Evolutionary conservation across 1,284 basidiomycete species (phyloP).

Genomic region (Mycocalia duriaeana): DNA sequence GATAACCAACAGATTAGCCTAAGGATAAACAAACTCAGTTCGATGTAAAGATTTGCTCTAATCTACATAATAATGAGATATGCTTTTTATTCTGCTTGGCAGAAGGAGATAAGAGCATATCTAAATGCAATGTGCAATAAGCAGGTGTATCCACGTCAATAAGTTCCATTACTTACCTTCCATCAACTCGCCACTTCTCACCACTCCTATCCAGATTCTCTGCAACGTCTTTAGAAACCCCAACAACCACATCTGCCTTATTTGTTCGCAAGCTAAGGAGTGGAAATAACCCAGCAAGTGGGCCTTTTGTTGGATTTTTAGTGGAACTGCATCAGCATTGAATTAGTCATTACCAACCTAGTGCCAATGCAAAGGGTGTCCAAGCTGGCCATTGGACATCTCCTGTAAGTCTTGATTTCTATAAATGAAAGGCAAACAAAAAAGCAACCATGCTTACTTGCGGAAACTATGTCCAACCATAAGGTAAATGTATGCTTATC

Average conservation of each 20-base stretch:
- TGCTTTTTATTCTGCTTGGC: conserved; percentile 14
- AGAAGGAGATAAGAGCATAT: conserved; percentile 45
- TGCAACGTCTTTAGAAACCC: conserved; percentile 60
- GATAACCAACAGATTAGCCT: no score
- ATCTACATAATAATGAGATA: no score
- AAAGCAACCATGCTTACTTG: no score
- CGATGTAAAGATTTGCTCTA: no score
- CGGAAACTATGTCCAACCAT: no score
- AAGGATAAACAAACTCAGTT: no score
- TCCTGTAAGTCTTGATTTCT: conserved; percentile 66
- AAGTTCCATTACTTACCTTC: conserved; percentile 61
- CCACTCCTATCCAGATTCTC: conserved; percentile 64
- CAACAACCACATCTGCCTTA: conserved; percentile 94
- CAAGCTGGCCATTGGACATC: conserved; percentile 87
- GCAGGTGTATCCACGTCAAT: neutral
- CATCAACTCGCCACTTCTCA: conserved; percentile 77
- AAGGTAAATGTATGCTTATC: no score
- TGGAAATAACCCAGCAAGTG: conserved; percentile 75
- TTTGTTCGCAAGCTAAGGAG: conserved; percentile 86
- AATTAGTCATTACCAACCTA: conserved; percentile 46
- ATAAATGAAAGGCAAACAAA: neutral
- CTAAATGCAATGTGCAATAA: conserved; percentile 18
- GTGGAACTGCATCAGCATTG: neutral
- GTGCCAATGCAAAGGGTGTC: conserved; percentile 73
- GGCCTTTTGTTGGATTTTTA: conserved; percentile 41